Percentiles rank a stretch among this genome's conserved stretches.
phyloP scores from a whole-genome alignment of 2,329 filamentous ascomycete genomes.

The Cytospora piceicola region DNA sequence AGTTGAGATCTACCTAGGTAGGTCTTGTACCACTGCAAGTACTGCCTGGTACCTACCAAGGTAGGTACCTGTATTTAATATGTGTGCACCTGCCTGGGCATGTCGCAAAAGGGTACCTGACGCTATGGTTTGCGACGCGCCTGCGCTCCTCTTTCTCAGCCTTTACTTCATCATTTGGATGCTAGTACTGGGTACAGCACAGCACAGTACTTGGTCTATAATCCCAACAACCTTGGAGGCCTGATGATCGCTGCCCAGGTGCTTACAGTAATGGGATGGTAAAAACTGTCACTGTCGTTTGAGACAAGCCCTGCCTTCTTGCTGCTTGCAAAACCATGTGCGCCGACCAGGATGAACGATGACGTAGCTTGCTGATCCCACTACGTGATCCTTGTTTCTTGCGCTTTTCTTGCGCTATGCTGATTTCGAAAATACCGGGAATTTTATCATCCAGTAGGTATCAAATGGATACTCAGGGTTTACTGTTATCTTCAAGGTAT shows the following conservation, averaged over 20 bases:
- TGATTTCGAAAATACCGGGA: neutral
- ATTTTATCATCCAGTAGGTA: neutral
- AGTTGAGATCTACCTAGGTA: no score
- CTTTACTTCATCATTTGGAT: no score
- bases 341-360: neutral
- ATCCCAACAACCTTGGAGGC: no score
- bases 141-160: neutral
- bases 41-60: no score
- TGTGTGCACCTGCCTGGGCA: no score
- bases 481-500: neutral
- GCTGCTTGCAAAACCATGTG: neutral
- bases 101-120: constrained; percentile 18
- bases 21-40: no score
- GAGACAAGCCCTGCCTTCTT: neutral
- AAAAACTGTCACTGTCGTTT: neutral
- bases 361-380: neutral
- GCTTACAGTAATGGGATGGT: neutral
- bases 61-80: neutral
- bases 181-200: no score
- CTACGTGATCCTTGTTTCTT: neutral
- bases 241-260: no score
- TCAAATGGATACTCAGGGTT: neutral
- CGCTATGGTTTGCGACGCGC: constrained; percentile 10
- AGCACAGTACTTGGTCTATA: neutral
- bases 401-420: neutral